These are phyloP conservation scores for Circinella minor DNA, from an alignment of 371 early-diverging fungal genomes.

Conservation along the genomic window DNA sequence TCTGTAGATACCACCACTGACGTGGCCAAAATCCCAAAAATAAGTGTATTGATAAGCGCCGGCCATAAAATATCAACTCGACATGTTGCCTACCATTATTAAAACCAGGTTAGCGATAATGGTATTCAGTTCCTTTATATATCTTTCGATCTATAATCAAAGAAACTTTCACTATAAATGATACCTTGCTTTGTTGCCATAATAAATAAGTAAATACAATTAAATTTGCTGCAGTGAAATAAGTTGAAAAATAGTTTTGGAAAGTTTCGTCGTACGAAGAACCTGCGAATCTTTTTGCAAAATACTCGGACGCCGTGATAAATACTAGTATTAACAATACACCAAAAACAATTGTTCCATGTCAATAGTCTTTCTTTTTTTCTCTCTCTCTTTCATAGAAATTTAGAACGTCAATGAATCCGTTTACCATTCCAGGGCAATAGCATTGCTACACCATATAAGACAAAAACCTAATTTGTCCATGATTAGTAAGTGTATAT, in stretches of 20 bases:
- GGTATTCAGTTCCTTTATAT: no score
- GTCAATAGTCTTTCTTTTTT: slow-evolving; percentile 15
- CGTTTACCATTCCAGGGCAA: slow-evolving; percentile 83
- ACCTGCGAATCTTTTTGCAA: slow-evolving; percentile 63
- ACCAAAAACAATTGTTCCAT: background rate
- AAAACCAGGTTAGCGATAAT: background rate
- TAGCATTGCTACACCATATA: slow-evolving; percentile 77
- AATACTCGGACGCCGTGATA: slow-evolving; percentile 79
- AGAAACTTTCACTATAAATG: background rate
- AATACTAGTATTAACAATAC: slow-evolving; percentile 53
- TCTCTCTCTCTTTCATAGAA: no score
- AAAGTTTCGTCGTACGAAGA: slow-evolving; percentile 67
- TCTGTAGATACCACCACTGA: slow-evolving; percentile 33
- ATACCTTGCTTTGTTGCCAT: slow-evolving; percentile 67
- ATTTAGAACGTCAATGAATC: background rate
- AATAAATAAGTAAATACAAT: slow-evolving; percentile 59
- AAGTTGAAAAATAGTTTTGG: slow-evolving; percentile 79
- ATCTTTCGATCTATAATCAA: no score
- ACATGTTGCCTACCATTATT: slow-evolving; percentile 22
- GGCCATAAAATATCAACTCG: slow-evolving; percentile 33
- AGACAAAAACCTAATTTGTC: slow-evolving; percentile 59
- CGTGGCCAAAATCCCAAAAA: slow-evolving; percentile 40
- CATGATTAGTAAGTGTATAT: slow-evolving; percentile 22
- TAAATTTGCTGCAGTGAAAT: slow-evolving; percentile 66
- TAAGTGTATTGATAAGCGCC: slow-evolving; percentile 35